Base-by-base conservation (phyloP, 2,329 filamentous ascomycete species). In the Aspergillus sp. region DNA sequence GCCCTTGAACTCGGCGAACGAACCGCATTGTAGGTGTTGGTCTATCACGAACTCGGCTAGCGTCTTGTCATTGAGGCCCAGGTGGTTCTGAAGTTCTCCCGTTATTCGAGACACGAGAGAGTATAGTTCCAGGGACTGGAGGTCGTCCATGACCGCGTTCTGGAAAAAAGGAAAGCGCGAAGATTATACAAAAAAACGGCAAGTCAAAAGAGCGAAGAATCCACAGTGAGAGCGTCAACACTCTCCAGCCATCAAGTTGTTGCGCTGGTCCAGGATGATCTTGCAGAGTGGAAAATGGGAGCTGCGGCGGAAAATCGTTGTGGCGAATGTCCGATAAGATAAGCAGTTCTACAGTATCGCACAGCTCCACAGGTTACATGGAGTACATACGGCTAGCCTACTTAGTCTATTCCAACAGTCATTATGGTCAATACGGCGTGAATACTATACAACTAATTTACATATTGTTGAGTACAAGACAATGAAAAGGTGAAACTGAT, bases 21-120 rank as follows among this genome's bases (percentile, higher is more conserved):
- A 73, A 32, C 69, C 71, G 65, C 78, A 82, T 71, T 88, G 75
- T 56, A 81, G 63, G 49, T 93, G 85, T 56, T 94, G 82, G 40
- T 83, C 83, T 53, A 98, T 94, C 51, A 98, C 78, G 55, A 94
- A 98, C 61, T 98, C 91, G 47, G 91, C 88, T 15, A 98, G 77
- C 4, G 86, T 94, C 63, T 93, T 95, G 64, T 98, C 88, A 56
- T 75, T 82, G 49, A 95, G 78, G 35, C 88, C 86, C 38, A 96
- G 64, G 63, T 98, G 85, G 54, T 98, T 98, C 51, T 93, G 82
- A 33, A 98, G 72, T 62, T 98, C 91, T 12, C 83, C 89, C 10
- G 86, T 86, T 48, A 98, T 86, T 60, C 89, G 94, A 31, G 86
- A 91, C 35, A 96, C 86, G 52, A 98, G 79, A 49, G 88, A 94